A percentile compares a stretch with the other conserved stretches of the same genome.
Evolutionary conservation across 306 rosid genomes (phyloP).

Genomic region (Vicia sativa): DNA sequence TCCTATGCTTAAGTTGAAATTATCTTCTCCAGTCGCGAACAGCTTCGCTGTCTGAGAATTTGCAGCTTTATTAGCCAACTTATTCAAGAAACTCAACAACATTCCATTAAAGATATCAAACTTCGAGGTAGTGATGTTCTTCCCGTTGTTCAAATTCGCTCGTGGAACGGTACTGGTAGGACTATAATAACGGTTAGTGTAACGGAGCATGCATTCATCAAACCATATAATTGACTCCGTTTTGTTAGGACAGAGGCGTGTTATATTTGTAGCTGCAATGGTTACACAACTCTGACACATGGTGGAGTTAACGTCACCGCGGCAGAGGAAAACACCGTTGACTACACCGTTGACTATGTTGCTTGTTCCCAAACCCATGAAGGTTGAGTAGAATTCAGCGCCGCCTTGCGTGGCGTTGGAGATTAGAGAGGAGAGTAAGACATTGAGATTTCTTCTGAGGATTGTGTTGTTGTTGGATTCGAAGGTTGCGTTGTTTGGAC

Average conservation of each 20-base stretch:
- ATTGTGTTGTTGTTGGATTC: constrained; percentile 37
- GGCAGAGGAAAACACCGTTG: constrained; percentile 56
- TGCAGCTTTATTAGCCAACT: constrained; percentile 23
- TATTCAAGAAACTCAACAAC: constrained; percentile 33
- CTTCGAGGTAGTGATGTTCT: constrained; percentile 13
- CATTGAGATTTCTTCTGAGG: constrained; percentile 46
- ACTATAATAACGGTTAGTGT: constrained; percentile 38
- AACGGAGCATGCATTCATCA: constrained; percentile 52
- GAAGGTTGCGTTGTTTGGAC: constrained; percentile 38
- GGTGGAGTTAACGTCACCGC: constrained; percentile 45
- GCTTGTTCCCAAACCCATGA: constrained; percentile 28
- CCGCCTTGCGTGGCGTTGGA: constrained; percentile 35
- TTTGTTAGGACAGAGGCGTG: constrained; percentile 37
- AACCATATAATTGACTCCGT: constrained; percentile 52
- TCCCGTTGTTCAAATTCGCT: neutral
- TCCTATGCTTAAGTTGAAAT: neutral
- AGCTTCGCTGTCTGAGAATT: constrained; percentile 26
- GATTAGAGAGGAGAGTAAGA: constrained; percentile 47
- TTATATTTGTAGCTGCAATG: constrained; percentile 32
- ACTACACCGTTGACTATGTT: constrained; percentile 40
- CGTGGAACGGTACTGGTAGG: neutral
- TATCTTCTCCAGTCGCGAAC: constrained; percentile 32
- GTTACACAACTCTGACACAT: constrained; percentile 45
- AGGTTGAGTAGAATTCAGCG: constrained; percentile 28
- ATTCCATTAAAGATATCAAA: constrained; percentile 30